Evolutionary conservation across 176 grass and related monocot species (phyloP).

Genomic region (Zea luxurians): DNA sequence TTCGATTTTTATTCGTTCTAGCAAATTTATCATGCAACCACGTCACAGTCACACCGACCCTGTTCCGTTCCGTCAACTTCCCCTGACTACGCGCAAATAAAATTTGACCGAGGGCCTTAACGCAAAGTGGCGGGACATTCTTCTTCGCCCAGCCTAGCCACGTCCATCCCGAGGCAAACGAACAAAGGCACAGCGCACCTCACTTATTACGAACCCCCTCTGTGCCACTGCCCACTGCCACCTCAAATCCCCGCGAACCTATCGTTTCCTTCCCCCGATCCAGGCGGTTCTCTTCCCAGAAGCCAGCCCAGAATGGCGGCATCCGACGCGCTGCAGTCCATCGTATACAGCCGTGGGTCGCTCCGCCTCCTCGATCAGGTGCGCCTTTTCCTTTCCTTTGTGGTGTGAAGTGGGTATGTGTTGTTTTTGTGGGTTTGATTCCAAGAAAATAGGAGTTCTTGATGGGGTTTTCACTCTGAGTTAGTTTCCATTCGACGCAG

Average conservation of each 20-base stretch:
- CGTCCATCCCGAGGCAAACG: neutral
- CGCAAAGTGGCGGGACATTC: neutral
- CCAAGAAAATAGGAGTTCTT: neutral
- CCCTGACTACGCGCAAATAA: neutral
- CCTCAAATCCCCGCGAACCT: neutral
- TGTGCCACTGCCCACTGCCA: neutral
- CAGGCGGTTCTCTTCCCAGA: neutral
- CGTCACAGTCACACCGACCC: neutral
- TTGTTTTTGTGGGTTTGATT: slow-evolving; percentile 3
- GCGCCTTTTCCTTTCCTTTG: neutral
- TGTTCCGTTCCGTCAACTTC: neutral
- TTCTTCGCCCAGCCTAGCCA: no score
- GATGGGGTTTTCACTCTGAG: neutral
- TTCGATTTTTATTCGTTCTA: neutral
- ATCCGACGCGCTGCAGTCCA: slow-evolving; percentile 58
- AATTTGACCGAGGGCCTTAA: neutral
- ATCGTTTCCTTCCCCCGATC: neutral
- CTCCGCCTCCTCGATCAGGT: slow-evolving; percentile 97
- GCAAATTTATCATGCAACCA: neutral
- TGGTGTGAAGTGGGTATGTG: neutral
- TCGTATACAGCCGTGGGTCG: slow-evolving; percentile 63
- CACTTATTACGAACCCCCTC: neutral
- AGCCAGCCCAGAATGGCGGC: slow-evolving; percentile 16
- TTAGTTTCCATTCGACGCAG: slow-evolving; percentile 31
- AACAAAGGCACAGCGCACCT: neutral